phyloP scores from a whole-genome alignment of 2,329 filamentous ascomycete species.

The Epichloe sylvatica region DNA sequence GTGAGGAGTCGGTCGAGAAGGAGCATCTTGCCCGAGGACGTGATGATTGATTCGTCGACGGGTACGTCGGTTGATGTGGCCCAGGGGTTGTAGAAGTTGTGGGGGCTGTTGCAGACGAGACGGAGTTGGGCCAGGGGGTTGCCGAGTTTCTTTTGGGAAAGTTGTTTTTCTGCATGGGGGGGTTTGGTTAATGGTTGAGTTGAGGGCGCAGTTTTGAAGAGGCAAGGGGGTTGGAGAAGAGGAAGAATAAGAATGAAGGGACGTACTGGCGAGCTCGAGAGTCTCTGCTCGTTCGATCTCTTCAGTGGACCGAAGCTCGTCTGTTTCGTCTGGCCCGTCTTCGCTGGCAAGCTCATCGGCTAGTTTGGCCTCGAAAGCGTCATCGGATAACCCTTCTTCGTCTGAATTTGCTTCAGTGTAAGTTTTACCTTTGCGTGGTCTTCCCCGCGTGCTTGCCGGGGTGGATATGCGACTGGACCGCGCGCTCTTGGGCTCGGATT shows the following conservation, averaged over 20 bases:
- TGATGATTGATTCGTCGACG: slow-evolving; percentile 70
- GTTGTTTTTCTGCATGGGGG: slow-evolving; percentile 54
- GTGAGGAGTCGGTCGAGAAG: slow-evolving; percentile 78
- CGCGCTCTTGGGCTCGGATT: slow-evolving; percentile 47
- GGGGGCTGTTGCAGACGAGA: slow-evolving; percentile 81
- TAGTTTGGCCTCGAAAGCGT: slow-evolving; percentile 69
- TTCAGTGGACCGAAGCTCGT: slow-evolving; percentile 30
- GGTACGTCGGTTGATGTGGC: slow-evolving; percentile 40
- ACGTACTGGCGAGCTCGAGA: slow-evolving; percentile 61
- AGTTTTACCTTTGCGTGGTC: slow-evolving; percentile 32
- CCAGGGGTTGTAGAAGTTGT: slow-evolving; percentile 96
- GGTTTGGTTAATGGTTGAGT: background rate
- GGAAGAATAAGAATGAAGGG: background rate
- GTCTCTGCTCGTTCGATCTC: slow-evolving; percentile 53
- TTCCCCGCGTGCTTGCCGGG: slow-evolving; percentile 42
- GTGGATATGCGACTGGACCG: slow-evolving; percentile 66
- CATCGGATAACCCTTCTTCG: slow-evolving; percentile 56
- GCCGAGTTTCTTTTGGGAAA: slow-evolving; percentile 80
- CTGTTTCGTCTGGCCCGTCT: slow-evolving; percentile 24
- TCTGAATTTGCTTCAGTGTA: slow-evolving; percentile 45
- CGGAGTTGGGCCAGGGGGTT: slow-evolving; percentile 88
- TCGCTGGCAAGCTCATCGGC: slow-evolving; percentile 42
- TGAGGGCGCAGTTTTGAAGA: background rate
- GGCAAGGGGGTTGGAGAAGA: background rate
- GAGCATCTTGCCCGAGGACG: slow-evolving; percentile 88